These are phyloP conservation scores for Fusarium veterinarium DNA, from an alignment of 2,329 filamentous ascomycete genomes.

Conservation along the genomic window DNA sequence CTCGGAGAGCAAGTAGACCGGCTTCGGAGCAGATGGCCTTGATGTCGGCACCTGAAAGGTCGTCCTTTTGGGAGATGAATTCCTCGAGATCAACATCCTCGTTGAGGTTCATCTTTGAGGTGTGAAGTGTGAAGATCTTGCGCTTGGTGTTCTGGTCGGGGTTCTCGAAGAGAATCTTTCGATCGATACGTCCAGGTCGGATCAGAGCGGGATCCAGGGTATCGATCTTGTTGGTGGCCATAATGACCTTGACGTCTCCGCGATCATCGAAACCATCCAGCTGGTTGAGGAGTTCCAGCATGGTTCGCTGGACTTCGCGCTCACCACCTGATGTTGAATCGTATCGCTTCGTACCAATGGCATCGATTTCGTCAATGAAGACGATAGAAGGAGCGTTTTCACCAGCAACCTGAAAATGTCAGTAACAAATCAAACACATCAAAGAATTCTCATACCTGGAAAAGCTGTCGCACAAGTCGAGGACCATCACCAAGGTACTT, in stretches of 20 bases:
- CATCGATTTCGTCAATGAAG: conserved; percentile 99
- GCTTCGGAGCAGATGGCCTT: conserved; percentile 99
- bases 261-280: conserved; percentile 98
- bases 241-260: conserved; percentile 98
- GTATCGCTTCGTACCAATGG: conserved; percentile 98
- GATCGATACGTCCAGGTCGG: conserved; percentile 95
- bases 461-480: conserved; percentile 93
- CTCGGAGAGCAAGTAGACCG: conserved; percentile 90
- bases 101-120: conserved; percentile 96
- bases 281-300: conserved; percentile 98
- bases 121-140: conserved; percentile 99
- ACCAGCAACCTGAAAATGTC: conserved; percentile 76
- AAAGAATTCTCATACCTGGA: conserved; percentile 68
- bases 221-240: conserved; percentile 99
- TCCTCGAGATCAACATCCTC: conserved; percentile 98
- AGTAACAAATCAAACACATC: background rate
- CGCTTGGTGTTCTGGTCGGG: conserved; percentile 86
- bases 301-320: conserved; percentile 96
- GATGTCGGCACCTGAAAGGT: conserved; percentile 96
- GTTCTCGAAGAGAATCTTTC: conserved; percentile 87
- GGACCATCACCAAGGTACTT: conserved; percentile 98
- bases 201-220: conserved; percentile 96
- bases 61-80: conserved; percentile 98
- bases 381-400: conserved; percentile 98
- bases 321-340: conserved; percentile 97